phyloP scores from a whole-genome alignment of 1,284 basidiomycete species.

The Cryptococcus hybrid region DNA sequence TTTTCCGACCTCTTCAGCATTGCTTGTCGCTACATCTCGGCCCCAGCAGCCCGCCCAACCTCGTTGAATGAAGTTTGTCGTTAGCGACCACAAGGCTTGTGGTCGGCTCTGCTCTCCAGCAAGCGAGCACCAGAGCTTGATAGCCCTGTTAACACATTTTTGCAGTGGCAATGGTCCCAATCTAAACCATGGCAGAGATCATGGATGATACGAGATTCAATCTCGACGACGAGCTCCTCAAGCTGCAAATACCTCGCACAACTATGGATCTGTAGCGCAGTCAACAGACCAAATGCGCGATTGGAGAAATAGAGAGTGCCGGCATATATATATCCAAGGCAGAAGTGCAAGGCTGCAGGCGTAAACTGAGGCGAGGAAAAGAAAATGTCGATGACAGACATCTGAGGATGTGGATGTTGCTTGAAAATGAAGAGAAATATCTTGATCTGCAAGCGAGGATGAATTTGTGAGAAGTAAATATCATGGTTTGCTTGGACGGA shows the following conservation, averaged over 20 bases:
- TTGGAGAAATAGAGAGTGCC: slow-evolving; percentile 92
- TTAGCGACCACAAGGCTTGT: no score
- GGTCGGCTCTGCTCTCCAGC: no score
- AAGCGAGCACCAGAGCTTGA: no score
- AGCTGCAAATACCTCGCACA: slow-evolving; percentile 79
- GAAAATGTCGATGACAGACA: slow-evolving; percentile 60
- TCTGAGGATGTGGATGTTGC: slow-evolving; percentile 53
- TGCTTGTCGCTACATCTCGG: no score
- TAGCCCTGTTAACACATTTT: no score
- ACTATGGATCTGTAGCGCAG: slow-evolving; percentile 84
- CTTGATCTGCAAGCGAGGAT: slow-evolving; percentile 84
- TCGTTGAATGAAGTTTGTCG: no score
- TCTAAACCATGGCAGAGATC: slow-evolving; percentile 84
- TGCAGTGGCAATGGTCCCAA: slow-evolving; percentile 74
- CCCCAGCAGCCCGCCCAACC: no score
- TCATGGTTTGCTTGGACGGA: slow-evolving; percentile 38
- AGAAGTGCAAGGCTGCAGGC: slow-evolving; percentile 89
- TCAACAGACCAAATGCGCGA: slow-evolving; percentile 86
- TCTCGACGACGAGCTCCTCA: slow-evolving; percentile 69
- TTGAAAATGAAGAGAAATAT: slow-evolving; percentile 75
- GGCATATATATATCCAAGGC: slow-evolving; percentile 79
- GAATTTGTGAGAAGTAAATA: slow-evolving; percentile 90
- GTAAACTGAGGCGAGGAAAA: slow-evolving; percentile 88
- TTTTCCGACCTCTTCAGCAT: no score
- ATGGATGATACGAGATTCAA: slow-evolving; percentile 74